Evolutionary conservation across 352 stramenopile species (phyloP), one percentile per base, ranked within the genome.

Genomic region (Elongisporangium undulatum): DNA sequence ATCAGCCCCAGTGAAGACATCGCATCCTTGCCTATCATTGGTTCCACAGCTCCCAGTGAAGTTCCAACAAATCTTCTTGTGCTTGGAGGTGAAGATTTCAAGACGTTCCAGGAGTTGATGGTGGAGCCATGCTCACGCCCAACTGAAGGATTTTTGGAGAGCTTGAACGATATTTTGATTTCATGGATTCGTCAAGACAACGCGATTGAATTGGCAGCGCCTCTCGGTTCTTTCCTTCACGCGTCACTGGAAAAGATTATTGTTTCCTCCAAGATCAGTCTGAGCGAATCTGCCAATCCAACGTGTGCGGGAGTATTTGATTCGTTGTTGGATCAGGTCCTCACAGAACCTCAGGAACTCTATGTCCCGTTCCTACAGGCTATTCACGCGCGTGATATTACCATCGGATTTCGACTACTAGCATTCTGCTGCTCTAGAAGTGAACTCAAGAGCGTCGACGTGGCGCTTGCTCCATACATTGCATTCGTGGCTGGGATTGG

Each of bases 161-260:
- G 77, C 8, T 66, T 93, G 39, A 93, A 93, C 56, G 83, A 93
- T 56, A 88, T 92, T 66, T 64, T 92, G 19, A 90, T 90, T 64
- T 90, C 75, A 26, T 93, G 84, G 84, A 90, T 88, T 64, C 81
- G 82, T 3, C 79, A 89, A 69, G 72, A 87, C 38, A 94, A 89
- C 51, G 80, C 80, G 1, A 67, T 87, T 9, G 82, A 90, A 52
- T 69, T 94, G 10, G 80, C 82, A 41, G 68, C 68, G 13, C 64
- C 75, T 1, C 58, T 93, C 9, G 84, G 84, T 4, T 74, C 76
- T 0, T 93, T 89, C 53, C 58, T 93, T 19, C 70, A 90, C 41
- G 41, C 66, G 0, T 90, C 80, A 8, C 58, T 93, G 48, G 84
- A 93, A 67, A 67, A 70, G 20, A 89, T 93, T 59, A 85, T 92